Conservation (phyloP, 1,139 yeast species). For the Debaryomyces subglobosus region DNA sequence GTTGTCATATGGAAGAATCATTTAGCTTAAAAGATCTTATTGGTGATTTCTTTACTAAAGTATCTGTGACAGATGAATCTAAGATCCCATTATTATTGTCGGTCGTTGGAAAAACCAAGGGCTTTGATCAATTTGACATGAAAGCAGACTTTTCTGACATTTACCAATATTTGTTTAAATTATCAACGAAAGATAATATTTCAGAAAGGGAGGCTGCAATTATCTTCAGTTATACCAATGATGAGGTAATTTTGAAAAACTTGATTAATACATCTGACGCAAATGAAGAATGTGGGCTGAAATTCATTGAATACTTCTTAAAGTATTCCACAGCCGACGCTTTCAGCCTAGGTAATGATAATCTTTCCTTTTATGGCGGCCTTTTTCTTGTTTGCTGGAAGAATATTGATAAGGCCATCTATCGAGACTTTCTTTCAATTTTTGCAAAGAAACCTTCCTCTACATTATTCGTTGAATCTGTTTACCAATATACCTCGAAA, state of each 20-base stretch:
- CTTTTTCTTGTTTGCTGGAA: constrained; percentile 11
- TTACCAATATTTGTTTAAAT: constrained; percentile 14
- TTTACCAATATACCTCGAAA: constrained; percentile 21
- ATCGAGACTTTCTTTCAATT: constrained; percentile 8
- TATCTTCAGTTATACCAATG: constrained; percentile 18
- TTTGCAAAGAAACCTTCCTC: neutral
- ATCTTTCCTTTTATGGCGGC: neutral
- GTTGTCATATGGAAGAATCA: constrained; percentile 7
- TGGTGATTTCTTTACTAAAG: constrained; percentile 36
- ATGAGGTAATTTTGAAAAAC: constrained; percentile 16
- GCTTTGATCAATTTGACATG: constrained; percentile 2
- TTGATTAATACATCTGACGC: constrained; percentile 14
- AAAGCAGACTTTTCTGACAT: constrained; percentile 15
- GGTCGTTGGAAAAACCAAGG: neutral
- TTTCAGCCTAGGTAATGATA: neutral
- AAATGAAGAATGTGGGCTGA: constrained; percentile 10
- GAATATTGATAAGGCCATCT: constrained; percentile 4
- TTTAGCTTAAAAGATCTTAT: constrained; percentile 24
- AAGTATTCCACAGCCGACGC: neutral
- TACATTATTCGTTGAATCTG: constrained; percentile 14
- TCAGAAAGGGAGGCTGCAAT: constrained; percentile 20
- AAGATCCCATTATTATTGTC: constrained; percentile 17
- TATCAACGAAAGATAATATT: constrained; percentile 15
- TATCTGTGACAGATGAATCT: constrained; percentile 20
- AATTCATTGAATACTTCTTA: constrained; percentile 14